Evolutionary conservation across 768 basidiomycete genomes (phyloP).

Genomic region (Rhizopogon vinicolor): DNA sequence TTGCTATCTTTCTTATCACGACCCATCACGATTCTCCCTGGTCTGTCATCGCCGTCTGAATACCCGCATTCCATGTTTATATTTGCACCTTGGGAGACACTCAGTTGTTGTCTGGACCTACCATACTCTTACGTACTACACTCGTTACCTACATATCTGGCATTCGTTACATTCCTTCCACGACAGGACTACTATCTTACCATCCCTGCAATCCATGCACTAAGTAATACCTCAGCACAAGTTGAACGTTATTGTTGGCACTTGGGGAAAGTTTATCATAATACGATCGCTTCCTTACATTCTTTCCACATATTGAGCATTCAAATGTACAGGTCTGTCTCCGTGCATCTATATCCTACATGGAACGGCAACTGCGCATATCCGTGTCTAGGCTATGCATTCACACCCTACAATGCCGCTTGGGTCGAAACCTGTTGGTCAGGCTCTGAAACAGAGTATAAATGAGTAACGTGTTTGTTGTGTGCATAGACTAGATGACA

Average conservation of each 20-base stretch:
- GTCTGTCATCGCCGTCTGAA: neutral
- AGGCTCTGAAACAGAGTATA: neutral
- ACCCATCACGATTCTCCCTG: neutral
- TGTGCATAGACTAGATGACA: neutral
- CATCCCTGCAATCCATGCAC: neutral
- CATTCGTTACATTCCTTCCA: neutral
- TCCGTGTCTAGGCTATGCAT: neutral
- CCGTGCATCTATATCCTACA: neutral
- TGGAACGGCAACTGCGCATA: too few species aligned
- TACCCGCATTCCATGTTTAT: neutral
- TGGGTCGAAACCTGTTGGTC: neutral
- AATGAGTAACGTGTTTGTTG: neutral
- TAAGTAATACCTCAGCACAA: neutral
- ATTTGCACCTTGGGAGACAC: neutral
- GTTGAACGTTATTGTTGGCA: too few species aligned
- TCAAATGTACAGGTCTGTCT: neutral
- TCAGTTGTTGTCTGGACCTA: neutral
- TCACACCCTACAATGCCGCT: neutral
- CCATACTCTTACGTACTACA: neutral
- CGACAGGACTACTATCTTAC: neutral
- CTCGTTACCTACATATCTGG: neutral
- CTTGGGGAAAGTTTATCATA: neutral
- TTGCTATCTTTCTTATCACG: neutral
- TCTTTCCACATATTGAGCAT: neutral
- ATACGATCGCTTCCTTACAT: neutral